A percentile compares a stretch with the other conserved stretches of the same genome.
Conservation (phyloP, 768 basidiomycete species). For the Termitomyces sp. region DNA sequence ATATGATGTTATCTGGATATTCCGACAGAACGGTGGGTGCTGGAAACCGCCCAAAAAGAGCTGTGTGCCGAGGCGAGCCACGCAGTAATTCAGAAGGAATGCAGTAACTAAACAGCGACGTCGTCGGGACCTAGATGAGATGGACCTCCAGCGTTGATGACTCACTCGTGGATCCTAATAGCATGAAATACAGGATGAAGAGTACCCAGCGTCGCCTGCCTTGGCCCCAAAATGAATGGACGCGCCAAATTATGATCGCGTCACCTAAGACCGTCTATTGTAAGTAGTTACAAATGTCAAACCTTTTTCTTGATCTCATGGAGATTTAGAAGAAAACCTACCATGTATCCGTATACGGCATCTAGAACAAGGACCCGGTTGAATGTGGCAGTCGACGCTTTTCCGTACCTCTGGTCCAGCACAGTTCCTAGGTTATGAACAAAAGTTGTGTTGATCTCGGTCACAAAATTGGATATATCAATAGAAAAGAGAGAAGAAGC, state of each 20-base stretch:
- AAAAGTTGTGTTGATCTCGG: slow-evolving; percentile 3
- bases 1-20: slow-evolving; percentile 9
- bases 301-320: neutral
- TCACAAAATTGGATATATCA: slow-evolving; percentile 5
- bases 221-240: slow-evolving; percentile 2
- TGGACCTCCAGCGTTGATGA: too few relatives aligned
- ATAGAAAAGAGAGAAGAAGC: slow-evolving; percentile 2
- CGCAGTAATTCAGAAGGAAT: slow-evolving; percentile 7
- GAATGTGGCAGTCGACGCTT: neutral
- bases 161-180: slow-evolving; percentile 1
- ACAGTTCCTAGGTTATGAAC: neutral
- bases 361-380: slow-evolving; percentile 6
- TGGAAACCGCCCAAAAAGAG: slow-evolving; percentile 8
- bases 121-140: neutral
- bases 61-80: slow-evolving; percentile 1
- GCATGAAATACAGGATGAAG: neutral
- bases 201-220: slow-evolving; percentile 7
- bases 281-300: neutral
- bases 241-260: slow-evolving; percentile 8
- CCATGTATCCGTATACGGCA: slow-evolving; percentile 7
- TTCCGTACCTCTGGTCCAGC: slow-evolving; percentile 1
- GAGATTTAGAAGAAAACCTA: neutral
- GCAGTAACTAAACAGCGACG: neutral
- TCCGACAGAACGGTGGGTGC: neutral
- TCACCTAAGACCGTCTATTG: slow-evolving; percentile 8